Percentiles rank a stretch among this genome's conserved stretches.
Evolutionary conservation across 2,329 filamentous ascomycete species (phyloP).

Genomic region (Aspergillus udagawae): DNA sequence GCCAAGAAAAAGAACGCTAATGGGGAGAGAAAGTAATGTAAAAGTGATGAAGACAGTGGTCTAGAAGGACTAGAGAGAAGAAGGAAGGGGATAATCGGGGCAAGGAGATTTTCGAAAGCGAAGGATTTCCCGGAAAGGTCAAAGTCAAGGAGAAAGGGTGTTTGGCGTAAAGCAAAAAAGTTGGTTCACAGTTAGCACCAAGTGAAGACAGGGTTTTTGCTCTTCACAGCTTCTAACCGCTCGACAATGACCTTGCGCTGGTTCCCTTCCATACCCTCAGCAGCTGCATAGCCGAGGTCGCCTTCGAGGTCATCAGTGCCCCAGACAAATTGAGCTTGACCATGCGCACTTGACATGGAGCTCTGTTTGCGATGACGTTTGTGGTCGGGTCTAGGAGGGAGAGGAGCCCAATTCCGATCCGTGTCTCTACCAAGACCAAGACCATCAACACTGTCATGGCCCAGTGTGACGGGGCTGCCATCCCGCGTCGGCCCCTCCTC

Average conservation of each 20-base stretch:
- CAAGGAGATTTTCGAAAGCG: conserved; percentile 11
- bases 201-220: conserved; percentile 90
- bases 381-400: conserved; percentile 30
- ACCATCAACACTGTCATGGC: conserved; percentile 28
- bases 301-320: conserved; percentile 79
- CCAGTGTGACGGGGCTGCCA: conserved; percentile 34
- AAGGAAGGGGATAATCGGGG: conserved; percentile 16
- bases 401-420: conserved; percentile 34
- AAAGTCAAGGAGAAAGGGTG: not conserved
- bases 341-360: conserved; percentile 40
- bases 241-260: conserved; percentile 95
- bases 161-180: conserved; percentile 3
- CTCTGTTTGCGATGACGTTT: conserved; percentile 28
- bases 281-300: conserved; percentile 89
- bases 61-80: conserved; percentile 6
- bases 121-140: conserved; percentile 7
- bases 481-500: conserved; percentile 26
- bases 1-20: conserved; percentile 23
- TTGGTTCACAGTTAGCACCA: conserved; percentile 66
- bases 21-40: conserved; percentile 12
- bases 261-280: conserved; percentile 88
- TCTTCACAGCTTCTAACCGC: conserved; percentile 91
- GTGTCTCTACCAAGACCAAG: conserved; percentile 31
- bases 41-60: conserved; percentile 9
- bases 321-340: conserved; percentile 42